Conservation (phyloP, 2,329 filamentous ascomycete species). For the Aspergillus ibericus region DNA sequence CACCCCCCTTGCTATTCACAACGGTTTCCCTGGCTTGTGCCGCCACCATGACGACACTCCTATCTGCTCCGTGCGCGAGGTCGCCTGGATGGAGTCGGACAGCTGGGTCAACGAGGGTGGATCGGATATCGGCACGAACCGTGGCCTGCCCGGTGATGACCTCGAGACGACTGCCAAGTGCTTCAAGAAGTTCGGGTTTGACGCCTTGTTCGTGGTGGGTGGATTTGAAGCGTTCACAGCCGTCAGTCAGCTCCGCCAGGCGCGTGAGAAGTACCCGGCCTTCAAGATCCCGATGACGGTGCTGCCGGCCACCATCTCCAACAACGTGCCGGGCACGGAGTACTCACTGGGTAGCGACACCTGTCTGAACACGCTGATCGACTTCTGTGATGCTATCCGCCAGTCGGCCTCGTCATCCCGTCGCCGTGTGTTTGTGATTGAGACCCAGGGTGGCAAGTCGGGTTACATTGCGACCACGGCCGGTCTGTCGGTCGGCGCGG, state of each 20-base stretch:
- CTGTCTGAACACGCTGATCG: constrained; percentile 89
- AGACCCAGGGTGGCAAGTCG: constrained; percentile 92
- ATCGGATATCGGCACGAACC: constrained; percentile 97
- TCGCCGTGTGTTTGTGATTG: constrained; percentile 92
- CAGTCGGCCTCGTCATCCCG: constrained; percentile 93
- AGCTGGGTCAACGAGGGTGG: constrained; percentile 94
- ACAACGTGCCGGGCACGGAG: constrained; percentile 97
- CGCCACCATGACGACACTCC: constrained; percentile 86
- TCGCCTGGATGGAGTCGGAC: constrained; percentile 92
- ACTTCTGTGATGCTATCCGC: constrained; percentile 96
- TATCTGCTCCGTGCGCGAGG: constrained; percentile 75
- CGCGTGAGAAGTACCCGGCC: constrained; percentile 72
- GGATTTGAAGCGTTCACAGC: constrained; percentile 97
- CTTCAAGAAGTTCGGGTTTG: constrained; percentile 83
- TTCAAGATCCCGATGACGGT: constrained; percentile 92
- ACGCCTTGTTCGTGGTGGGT: constrained; percentile 87
- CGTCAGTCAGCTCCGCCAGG: constrained; percentile 81
- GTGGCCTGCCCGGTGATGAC: constrained; percentile 84
- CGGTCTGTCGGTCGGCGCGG: constrained; percentile 85
- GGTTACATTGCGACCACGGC: constrained; percentile 91
- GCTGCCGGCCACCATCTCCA: constrained; percentile 94
- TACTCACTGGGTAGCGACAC: constrained; percentile 97
- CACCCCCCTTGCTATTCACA: constrained; percentile 88
- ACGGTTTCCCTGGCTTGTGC: constrained; percentile 91
- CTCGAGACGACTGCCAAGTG: constrained; percentile 79